phyloP scores from a whole-genome alignment of 805 yeast species.

The Candida ascalaphidarum region DNA sequence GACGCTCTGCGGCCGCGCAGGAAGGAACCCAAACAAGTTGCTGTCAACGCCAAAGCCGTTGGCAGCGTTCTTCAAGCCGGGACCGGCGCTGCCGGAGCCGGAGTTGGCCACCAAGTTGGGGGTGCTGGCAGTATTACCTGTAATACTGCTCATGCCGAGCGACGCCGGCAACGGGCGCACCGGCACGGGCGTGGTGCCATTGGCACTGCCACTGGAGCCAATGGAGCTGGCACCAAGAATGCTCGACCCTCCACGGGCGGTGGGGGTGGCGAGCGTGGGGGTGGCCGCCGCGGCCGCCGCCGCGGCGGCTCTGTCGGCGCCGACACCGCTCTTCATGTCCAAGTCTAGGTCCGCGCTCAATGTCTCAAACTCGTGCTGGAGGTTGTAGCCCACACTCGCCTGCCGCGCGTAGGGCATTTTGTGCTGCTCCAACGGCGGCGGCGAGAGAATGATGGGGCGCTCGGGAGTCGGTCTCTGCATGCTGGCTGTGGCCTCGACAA shows the following conservation, averaged over 20 bases:
- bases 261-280: conserved; percentile 1
- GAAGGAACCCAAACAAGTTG: no score
- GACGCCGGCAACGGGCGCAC: conserved; percentile 1
- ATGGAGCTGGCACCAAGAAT: no score
- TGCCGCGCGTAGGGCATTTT: conserved; percentile 12
- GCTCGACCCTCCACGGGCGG: not conserved
- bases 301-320: not conserved
- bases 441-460: conserved; percentile 33
- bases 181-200: not conserved
- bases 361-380: conserved; percentile 41
- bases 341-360: conserved; percentile 37
- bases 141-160: no score
- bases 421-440: conserved; percentile 28
- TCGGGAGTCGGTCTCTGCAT: no score
- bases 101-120: conserved; percentile 10
- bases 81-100: conserved; percentile 9
- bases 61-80: conserved; percentile 19
- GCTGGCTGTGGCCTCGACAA: no score
- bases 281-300: conserved; percentile 1
- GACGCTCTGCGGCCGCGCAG: conserved; percentile 35
- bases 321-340: conserved; percentile 20
- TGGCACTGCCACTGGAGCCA: conserved; percentile 1
- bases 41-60: no score
- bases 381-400: conserved; percentile 36
- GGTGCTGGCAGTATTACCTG: no score